A percentile compares a stretch with the other conserved stretches of the same genome.
These are phyloP conservation scores for Filobasidium wieringae DNA, from an alignment of 768 basidiomycete species.

Conservation along the genomic window DNA sequence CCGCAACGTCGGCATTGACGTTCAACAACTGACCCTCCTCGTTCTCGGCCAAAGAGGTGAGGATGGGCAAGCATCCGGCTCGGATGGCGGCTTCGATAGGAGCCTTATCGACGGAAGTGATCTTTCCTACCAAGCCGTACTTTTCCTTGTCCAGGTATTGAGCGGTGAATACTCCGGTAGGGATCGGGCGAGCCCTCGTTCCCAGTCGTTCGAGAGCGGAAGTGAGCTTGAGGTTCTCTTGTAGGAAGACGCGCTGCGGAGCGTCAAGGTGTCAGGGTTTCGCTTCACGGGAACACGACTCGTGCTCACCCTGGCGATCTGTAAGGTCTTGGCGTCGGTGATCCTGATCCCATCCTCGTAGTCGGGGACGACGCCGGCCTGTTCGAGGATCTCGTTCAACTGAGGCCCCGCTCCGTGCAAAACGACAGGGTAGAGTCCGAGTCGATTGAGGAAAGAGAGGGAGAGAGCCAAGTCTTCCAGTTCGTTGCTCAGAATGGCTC, in stretches of 20 bases:
- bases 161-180: constrained; percentile 92
- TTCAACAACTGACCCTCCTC: constrained; percentile 96
- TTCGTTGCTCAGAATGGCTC: constrained; percentile 75
- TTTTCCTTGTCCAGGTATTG: constrained; percentile 90
- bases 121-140: constrained; percentile 90
- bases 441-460: constrained; percentile 88
- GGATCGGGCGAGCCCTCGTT: constrained; percentile 93
- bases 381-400: constrained; percentile 76
- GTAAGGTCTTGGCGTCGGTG: constrained; percentile 87
- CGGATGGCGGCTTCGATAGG: constrained; percentile 94
- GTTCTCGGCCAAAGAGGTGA: constrained; percentile 88
- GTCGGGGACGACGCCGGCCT: constrained; percentile 85
- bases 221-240: constrained; percentile 92
- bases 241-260: constrained; percentile 67
- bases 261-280: neutral
- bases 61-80: constrained; percentile 88
- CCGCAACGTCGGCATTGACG: constrained; percentile 97
- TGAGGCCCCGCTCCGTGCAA: constrained; percentile 95
- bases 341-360: constrained; percentile 97
- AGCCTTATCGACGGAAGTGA: constrained; percentile 86
- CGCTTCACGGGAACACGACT: neutral
- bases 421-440: constrained; percentile 95
- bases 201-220: constrained; percentile 85
- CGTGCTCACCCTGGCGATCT: constrained; percentile 58
- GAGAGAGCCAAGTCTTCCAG: constrained; percentile 88